These are phyloP conservation scores for Wickerhamiella dianesei DNA, from an alignment of 805 yeast genomes.

Conservation along the genomic window DNA sequence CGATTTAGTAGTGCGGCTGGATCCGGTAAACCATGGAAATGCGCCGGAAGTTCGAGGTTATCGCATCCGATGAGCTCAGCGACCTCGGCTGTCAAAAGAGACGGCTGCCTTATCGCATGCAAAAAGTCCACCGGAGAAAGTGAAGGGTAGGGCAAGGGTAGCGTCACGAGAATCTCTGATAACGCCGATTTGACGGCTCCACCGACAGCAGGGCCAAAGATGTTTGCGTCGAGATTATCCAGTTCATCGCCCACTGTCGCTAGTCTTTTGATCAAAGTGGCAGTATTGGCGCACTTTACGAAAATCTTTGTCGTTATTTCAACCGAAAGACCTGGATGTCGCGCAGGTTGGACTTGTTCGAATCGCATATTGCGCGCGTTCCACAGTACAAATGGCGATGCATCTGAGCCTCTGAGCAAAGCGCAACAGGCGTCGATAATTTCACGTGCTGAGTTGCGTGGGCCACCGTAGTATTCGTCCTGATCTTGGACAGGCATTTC, in stretches of 20 bases:
- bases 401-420: neutral
- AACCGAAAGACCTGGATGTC: neutral
- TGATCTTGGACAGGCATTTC: neutral
- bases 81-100: neutral
- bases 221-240: neutral
- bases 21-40: constrained; percentile 6
- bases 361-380: neutral
- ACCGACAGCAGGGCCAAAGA: neutral
- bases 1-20: constrained; percentile 9
- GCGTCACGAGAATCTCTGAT: neutral
- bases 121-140: neutral
- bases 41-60: constrained; percentile 3
- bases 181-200: neutral
- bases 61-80: constrained; percentile 16
- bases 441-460: neutral
- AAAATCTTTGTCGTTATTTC: neutral
- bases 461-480: neutral
- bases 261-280: constrained; percentile 10
- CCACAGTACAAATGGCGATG: neutral
- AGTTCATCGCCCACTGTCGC: constrained; percentile 4
- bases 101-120: neutral
- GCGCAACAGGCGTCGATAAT: neutral
- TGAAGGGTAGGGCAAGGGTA: neutral
- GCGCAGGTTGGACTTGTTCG: neutral
- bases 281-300: neutral